Conservation (phyloP, 2,329 filamentous ascomycete genomes). For the Hypomyces rosellus region DNA sequence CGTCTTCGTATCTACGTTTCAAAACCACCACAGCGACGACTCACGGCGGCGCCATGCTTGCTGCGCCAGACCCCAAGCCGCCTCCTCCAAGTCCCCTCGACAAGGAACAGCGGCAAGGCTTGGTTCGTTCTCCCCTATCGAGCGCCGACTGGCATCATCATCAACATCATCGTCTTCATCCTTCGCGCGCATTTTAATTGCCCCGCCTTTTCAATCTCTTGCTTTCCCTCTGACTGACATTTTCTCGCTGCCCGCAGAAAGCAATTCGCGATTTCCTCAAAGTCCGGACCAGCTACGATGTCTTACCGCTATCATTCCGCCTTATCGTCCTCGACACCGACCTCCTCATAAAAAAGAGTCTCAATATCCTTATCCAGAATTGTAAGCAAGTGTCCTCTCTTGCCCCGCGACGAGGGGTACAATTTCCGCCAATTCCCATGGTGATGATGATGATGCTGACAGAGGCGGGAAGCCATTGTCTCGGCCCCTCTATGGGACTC, state of each 20-base stretch:
- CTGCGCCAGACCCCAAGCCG: constrained; percentile 17
- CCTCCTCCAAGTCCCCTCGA: constrained; percentile 56
- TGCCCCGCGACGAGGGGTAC: neutral
- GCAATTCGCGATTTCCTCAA: constrained; percentile 94
- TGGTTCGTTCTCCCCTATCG: constrained; percentile 49
- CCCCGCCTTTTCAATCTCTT: neutral
- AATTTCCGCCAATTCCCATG: neutral
- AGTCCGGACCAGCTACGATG: constrained; percentile 94
- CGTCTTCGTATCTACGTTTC: constrained; percentile 51
- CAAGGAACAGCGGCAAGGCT: constrained; percentile 69
- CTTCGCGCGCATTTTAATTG: neutral
- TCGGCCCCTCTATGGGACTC: constrained; percentile 98
- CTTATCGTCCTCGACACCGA: constrained; percentile 94
- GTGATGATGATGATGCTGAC: constrained; percentile 2
- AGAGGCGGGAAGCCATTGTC: constrained; percentile 68
- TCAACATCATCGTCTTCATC: neutral
- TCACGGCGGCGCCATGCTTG: constrained; percentile 29
- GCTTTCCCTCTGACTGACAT: constrained; percentile 2
- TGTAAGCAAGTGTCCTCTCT: constrained; percentile 47
- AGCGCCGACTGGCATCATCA: neutral
- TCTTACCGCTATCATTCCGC: constrained; percentile 90
- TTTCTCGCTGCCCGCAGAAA: constrained; percentile 49
- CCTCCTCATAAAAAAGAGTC: constrained; percentile 91
- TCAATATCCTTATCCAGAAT: constrained; percentile 93
- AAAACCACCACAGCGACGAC: constrained; percentile 20